Conservation (phyloP, 352 stramenopile species). For the Aphanomyces stellatus region DNA sequence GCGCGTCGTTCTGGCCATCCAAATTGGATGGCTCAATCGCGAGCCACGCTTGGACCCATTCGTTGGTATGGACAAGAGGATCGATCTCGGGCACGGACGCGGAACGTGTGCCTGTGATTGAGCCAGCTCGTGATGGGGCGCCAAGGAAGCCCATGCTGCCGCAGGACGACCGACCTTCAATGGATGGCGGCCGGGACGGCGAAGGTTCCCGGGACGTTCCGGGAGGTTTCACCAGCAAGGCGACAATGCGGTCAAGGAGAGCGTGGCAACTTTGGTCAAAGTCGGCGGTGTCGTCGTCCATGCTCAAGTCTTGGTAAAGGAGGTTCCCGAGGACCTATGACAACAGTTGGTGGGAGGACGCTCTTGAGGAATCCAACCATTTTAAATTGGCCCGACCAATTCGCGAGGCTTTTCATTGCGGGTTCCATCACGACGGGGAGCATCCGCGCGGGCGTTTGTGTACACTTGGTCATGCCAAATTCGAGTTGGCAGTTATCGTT, state of each 20-base stretch:
- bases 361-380: neutral
- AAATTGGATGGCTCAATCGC: neutral
- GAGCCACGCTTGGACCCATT: neutral
- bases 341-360: neutral
- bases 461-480: constrained; percentile 9
- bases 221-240: neutral
- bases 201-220: neutral
- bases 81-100: neutral
- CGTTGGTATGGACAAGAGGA: neutral
- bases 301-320: neutral
- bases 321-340: neutral
- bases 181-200: too few species aligned
- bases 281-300: neutral
- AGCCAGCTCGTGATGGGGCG: neutral
- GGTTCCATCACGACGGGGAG: constrained; percentile 12
- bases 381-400: constrained; percentile 11
- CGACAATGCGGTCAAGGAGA: neutral
- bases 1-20: neutral
- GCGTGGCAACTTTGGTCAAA: neutral
- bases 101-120: neutral
- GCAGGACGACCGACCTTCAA: neutral
- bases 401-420: neutral
- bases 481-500: constrained; percentile 18
- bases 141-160: neutral
- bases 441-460: constrained; percentile 7